These are phyloP conservation scores for Suillus brevipes DNA, from an alignment of 768 basidiomycete species.

Conservation along the genomic window DNA sequence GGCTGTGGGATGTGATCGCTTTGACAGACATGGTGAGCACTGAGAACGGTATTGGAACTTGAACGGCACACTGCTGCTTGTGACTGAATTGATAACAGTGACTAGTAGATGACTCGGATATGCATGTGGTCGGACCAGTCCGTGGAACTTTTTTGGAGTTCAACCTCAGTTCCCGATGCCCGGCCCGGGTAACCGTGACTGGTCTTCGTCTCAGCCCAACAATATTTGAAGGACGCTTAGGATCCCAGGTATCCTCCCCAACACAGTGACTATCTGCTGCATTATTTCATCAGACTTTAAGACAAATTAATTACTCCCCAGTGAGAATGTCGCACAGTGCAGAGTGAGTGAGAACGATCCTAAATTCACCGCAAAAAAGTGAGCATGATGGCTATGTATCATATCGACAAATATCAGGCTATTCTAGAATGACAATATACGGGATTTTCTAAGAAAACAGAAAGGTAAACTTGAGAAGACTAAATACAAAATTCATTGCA, in stretches of 20 bases:
- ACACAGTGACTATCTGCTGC: neutral
- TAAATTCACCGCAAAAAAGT: too few species aligned
- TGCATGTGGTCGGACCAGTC: neutral
- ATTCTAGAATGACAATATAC: too few species aligned
- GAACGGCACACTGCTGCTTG: neutral
- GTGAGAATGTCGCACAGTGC: too few species aligned
- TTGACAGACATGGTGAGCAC: conserved; percentile 6
- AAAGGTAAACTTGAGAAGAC: too few species aligned
- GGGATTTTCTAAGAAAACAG: too few species aligned
- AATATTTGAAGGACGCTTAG: neutral
- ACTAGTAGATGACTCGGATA: too few species aligned
- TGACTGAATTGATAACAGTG: neutral
- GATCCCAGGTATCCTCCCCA: neutral
- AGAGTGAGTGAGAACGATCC: too few species aligned
- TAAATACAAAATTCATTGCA: neutral
- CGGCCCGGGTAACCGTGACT: too few species aligned
- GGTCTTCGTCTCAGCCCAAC: too few species aligned
- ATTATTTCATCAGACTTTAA: neutral
- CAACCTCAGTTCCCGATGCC: neutral
- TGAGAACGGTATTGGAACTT: neutral
- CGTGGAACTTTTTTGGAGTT: conserved; percentile 1
- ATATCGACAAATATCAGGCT: too few species aligned
- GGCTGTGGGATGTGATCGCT: conserved; percentile 8
- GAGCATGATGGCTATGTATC: too few species aligned
- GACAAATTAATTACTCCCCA: too few species aligned